Percentiles rank a stretch among this genome's conserved stretches.
Evolutionary conservation across 768 basidiomycete genomes (phyloP).

Genomic region (Suillus fuscotomentosus): DNA sequence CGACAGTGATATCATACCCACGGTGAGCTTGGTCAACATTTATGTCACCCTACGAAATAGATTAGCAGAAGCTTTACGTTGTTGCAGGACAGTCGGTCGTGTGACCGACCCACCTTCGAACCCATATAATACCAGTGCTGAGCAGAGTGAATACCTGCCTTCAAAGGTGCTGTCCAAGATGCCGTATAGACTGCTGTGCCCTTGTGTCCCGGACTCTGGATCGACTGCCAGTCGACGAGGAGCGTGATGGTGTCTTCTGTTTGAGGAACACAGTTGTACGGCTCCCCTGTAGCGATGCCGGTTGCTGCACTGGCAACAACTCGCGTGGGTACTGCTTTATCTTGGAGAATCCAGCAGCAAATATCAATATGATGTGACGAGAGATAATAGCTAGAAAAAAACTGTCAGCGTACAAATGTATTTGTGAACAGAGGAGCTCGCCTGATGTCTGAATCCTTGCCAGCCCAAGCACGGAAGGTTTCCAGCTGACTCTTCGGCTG

Average conservation of each 20-base stretch:
- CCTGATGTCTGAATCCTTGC: constrained; percentile 93
- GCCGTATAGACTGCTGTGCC: constrained; percentile 93
- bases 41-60: constrained; percentile 72
- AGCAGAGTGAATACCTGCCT: constrained; percentile 85
- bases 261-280: constrained; percentile 80
- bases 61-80: not conserved
- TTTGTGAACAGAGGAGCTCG: constrained; percentile 17
- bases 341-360: constrained; percentile 82
- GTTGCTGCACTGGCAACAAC: constrained; percentile 90
- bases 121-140: constrained; percentile 97
- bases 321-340: constrained; percentile 72
- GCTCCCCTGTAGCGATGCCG: constrained; percentile 87
- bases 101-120: constrained; percentile 58
- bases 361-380: constrained; percentile 95
- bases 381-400: constrained; percentile 74
- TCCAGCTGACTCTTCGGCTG: constrained; percentile 94
- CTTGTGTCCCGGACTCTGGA: constrained; percentile 67
- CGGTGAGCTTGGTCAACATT: constrained; percentile 91
- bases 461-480: constrained; percentile 95
- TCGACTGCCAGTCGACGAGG: constrained; percentile 90
- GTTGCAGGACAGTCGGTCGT: constrained; percentile 2
- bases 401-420: not conserved
- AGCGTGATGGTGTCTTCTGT: constrained; percentile 97
- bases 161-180: constrained; percentile 91
- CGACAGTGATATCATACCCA: constrained; percentile 87